Evolutionary conservation across 495 filamentous ascomycete species (phyloP).

Genomic region (Aspergillus nidulans): DNA sequence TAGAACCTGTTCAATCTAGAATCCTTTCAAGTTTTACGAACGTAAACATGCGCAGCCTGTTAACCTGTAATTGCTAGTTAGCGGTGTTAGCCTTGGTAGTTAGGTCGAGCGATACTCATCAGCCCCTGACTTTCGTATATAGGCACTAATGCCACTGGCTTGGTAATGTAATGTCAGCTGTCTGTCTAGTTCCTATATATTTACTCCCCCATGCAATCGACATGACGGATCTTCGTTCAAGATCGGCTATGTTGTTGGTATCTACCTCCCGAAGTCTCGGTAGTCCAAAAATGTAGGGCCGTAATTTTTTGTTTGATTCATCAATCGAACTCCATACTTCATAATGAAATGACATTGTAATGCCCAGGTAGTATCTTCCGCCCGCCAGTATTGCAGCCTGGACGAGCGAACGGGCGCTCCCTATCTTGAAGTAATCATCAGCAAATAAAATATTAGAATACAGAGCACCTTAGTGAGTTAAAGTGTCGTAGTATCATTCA

Average conservation of each 20-base stretch:
- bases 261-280: too few relatives aligned
- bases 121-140: not conserved
- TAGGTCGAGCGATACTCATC: not conserved
- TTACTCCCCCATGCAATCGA: too few relatives aligned
- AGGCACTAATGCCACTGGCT: too few relatives aligned
- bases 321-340: too few relatives aligned
- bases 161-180: not conserved
- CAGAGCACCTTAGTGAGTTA: too few relatives aligned
- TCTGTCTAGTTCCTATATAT: not conserved
- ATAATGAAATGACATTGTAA: not conserved
- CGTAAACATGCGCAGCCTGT: not conserved
- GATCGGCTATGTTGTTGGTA: too few relatives aligned
- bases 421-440: too few relatives aligned
- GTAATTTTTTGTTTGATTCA: too few relatives aligned
- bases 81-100: not conserved
- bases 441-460: too few relatives aligned
- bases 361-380: not conserved
- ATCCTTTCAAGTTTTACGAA: conserved; percentile 3
- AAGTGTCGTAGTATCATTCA: too few relatives aligned
- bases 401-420: not conserved
- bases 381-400: not conserved
- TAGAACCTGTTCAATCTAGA: conserved; percentile 43
- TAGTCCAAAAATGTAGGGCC: too few relatives aligned
- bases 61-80: not conserved
- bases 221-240: too few relatives aligned